These are phyloP conservation scores for Teratosphaeria destructans DNA, from an alignment of 2,329 filamentous ascomycete genomes.

Conservation along the genomic window DNA sequence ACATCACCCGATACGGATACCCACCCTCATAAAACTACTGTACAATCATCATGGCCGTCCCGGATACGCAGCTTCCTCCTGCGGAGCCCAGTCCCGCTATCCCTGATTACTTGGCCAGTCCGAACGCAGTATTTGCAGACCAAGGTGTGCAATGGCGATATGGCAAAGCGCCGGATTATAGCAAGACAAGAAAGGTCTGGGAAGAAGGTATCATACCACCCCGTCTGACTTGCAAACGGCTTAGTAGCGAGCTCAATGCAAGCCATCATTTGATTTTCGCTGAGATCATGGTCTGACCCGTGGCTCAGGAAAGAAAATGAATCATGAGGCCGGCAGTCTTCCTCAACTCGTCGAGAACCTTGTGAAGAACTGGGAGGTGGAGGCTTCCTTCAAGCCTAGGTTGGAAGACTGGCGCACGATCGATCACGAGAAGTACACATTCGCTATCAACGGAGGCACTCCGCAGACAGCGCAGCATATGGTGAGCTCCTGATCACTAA, in stretches of 20 bases:
- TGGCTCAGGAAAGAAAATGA: constrained; percentile 44
- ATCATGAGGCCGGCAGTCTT: constrained; percentile 47
- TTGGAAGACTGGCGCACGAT: constrained; percentile 57
- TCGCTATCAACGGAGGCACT: constrained; percentile 52
- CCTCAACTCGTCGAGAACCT: constrained; percentile 56
- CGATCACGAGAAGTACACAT: constrained; percentile 48
- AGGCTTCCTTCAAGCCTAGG: constrained; percentile 56
- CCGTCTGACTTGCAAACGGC: not conserved
- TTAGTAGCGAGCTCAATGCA: not conserved
- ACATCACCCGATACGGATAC: not conserved
- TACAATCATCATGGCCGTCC: constrained; percentile 15
- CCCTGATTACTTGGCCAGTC: constrained; percentile 50
- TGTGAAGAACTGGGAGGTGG: constrained; percentile 64
- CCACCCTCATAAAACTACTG: not conserved
- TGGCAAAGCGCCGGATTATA: constrained; percentile 52
- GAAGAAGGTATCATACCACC: constrained; percentile 41
- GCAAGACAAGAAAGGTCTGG: constrained; percentile 51
- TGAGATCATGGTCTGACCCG: constrained; percentile 6
- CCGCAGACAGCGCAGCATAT: constrained; percentile 51
- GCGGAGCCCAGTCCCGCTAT: constrained; percentile 26
- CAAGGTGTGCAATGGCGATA: constrained; percentile 48
- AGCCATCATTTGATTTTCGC: not conserved
- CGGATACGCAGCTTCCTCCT: constrained; percentile 11
- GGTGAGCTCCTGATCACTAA: constrained; percentile 16
- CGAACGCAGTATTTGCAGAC: constrained; percentile 49